phyloP scores from a whole-genome alignment of 139 green algal species.

The Micromonas pusilla region DNA sequence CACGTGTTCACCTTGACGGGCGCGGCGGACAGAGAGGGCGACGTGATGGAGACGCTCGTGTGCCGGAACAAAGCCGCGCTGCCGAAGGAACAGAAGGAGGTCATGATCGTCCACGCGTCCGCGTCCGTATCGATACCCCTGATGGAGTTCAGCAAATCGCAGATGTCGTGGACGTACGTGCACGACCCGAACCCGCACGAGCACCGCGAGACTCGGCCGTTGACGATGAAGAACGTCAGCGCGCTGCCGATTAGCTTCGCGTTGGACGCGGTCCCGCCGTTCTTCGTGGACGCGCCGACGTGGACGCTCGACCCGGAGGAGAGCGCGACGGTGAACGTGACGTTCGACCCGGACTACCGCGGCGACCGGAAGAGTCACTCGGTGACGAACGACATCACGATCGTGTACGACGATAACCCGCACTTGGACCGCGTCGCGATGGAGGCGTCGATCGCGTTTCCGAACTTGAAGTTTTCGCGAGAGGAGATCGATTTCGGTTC shows the following conservation, averaged over 20 bases:
- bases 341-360: slow-evolving; percentile 46
- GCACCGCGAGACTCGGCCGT: not conserved
- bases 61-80: slow-evolving; percentile 34
- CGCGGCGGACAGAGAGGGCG: slow-evolving; percentile 30
- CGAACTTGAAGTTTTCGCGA: slow-evolving; percentile 53
- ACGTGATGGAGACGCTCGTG: slow-evolving; percentile 44
- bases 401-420: slow-evolving; percentile 61
- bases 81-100: not conserved
- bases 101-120: not conserved
- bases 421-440: slow-evolving; percentile 62
- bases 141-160: slow-evolving; percentile 53
- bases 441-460: slow-evolving; percentile 54
- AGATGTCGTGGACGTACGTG: slow-evolving; percentile 52
- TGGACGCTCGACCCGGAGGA: slow-evolving; percentile 50
- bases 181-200: slow-evolving; percentile 42
- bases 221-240: slow-evolving; percentile 34
- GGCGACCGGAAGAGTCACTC: not conserved
- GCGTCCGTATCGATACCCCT: slow-evolving; percentile 50
- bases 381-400: not conserved
- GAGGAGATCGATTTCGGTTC: slow-evolving; percentile 59
- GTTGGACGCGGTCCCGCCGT: slow-evolving; percentile 48
- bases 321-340: slow-evolving; percentile 44
- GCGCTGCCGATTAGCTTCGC: slow-evolving; percentile 54
- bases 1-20: slow-evolving; percentile 48
- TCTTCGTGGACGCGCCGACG: slow-evolving; percentile 45